Evolutionary conservation across 129 eudicot genomes (phyloP).

Genomic region (Flaveria sonorensis): DNA sequence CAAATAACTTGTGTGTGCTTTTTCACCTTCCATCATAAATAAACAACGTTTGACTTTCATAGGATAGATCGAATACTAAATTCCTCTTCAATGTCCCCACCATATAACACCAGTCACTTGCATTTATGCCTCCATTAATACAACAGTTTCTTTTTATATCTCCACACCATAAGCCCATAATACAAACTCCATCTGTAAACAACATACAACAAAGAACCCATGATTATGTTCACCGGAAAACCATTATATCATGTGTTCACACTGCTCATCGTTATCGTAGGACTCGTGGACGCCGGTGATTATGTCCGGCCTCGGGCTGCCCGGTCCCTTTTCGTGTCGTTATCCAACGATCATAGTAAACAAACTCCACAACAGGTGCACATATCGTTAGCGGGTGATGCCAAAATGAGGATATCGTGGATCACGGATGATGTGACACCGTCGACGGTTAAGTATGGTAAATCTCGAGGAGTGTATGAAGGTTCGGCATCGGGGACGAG

Average conservation of each 20-base stretch:
- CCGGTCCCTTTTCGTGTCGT: slow-evolving; percentile 17
- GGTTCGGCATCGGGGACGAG: slow-evolving; percentile 43
- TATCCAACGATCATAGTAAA: background rate
- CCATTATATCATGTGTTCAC: slow-evolving; percentile 12
- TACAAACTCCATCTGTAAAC: background rate
- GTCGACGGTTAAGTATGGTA: slow-evolving; percentile 54
- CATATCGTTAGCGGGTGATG: slow-evolving; percentile 54
- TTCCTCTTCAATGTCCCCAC: slow-evolving; percentile 5
- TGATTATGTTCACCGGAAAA: background rate
- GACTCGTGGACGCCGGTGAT: background rate
- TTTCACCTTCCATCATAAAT: slow-evolving; percentile 15
- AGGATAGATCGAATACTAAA: background rate
- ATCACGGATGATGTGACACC: slow-evolving; percentile 47
- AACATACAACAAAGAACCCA: background rate
- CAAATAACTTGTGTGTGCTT: slow-evolving; percentile 13
- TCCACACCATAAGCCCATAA: background rate
- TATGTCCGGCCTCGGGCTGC: slow-evolving; percentile 38
- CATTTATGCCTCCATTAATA: slow-evolving; percentile 24
- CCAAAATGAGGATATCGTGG: slow-evolving; percentile 72
- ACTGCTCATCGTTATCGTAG: background rate
- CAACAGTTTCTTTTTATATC: slow-evolving; percentile 17
- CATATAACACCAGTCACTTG: background rate
- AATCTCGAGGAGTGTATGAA: slow-evolving; percentile 36
- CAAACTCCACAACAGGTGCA: slow-evolving; percentile 46
- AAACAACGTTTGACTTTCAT: slow-evolving; percentile 40